phyloP scores from a whole-genome alignment of 805 yeast species.

The Candida qinlingensis region DNA sequence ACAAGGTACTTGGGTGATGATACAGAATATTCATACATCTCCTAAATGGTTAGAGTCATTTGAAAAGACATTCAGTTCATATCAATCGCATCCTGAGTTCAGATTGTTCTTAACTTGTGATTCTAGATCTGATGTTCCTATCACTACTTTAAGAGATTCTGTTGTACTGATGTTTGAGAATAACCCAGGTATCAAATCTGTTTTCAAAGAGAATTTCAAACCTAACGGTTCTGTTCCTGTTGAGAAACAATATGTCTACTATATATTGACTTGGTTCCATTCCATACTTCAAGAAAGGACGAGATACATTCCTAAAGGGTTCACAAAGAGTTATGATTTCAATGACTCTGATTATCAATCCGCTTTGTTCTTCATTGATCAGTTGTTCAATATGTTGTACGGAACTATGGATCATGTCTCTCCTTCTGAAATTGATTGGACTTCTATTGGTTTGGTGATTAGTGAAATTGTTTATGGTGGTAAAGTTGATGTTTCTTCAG shows the following conservation, averaged over 20 bases:
- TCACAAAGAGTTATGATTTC: conserved; percentile 57
- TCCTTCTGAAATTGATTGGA: conserved; percentile 51
- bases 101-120: conserved; percentile 64
- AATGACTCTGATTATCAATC: conserved; percentile 65
- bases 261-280: conserved; percentile 67
- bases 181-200: conserved; percentile 50
- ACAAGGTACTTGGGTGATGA: conserved; percentile 63
- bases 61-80: conserved; percentile 38
- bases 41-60: conserved; percentile 54
- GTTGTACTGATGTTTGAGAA: conserved; percentile 57
- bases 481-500: conserved; percentile 41
- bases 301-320: conserved; percentile 59
- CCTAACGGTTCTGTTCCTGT: conserved; percentile 28
- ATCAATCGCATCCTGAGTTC: conserved; percentile 32
- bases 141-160: conserved; percentile 48
- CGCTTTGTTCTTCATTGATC: conserved; percentile 39
- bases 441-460: conserved; percentile 41
- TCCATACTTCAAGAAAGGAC: conserved; percentile 53
- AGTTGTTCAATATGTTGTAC: conserved; percentile 30
- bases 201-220: conserved; percentile 28
- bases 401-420: conserved; percentile 31
- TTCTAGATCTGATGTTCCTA: conserved; percentile 43
- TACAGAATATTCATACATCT: conserved; percentile 80
- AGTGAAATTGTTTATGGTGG: conserved; percentile 62
- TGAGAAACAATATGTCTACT: conserved; percentile 43